Evolutionary conservation across 306 rosid genomes (phyloP).

Genomic region (Cicer judaicum): DNA sequence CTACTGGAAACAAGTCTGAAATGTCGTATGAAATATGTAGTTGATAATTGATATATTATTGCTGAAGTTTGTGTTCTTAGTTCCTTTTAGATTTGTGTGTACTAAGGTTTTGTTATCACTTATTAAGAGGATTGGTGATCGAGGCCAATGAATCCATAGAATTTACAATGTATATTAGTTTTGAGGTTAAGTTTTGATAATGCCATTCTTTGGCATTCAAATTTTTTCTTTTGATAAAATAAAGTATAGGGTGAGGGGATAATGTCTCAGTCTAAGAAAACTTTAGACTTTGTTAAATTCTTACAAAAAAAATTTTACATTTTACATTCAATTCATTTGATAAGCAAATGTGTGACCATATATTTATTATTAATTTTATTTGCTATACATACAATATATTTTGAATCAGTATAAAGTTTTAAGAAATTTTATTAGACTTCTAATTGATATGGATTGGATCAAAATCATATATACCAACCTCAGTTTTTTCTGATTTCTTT

Average conservation of each 20-base stretch:
- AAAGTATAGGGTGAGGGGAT: too few species aligned
- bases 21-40: conserved; percentile 85
- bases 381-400: background rate
- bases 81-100: conserved; percentile 26
- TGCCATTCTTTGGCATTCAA: background rate
- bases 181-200: conserved; percentile 36
- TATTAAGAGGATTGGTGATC: conserved; percentile 58
- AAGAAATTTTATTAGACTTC: too few species aligned
- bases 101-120: conserved; percentile 6
- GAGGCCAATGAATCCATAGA: conserved; percentile 31
- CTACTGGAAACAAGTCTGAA: conserved; percentile 73
- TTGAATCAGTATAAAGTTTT: too few species aligned
- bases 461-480: too few species aligned
- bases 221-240: too few species aligned
- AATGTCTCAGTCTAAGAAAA: too few species aligned
- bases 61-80: background rate
- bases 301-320: background rate
- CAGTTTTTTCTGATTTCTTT: too few species aligned
- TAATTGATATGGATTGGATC: too few species aligned
- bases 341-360: background rate
- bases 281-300: too few species aligned
- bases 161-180: conserved; percentile 13
- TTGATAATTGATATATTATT: conserved; percentile 4
- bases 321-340: background rate
- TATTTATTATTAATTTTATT: background rate